Evolutionary conservation across 805 yeast species (phyloP), one percentile per base, ranked within the genome.

Genomic region (Cyberlindnera bimundalis): DNA sequence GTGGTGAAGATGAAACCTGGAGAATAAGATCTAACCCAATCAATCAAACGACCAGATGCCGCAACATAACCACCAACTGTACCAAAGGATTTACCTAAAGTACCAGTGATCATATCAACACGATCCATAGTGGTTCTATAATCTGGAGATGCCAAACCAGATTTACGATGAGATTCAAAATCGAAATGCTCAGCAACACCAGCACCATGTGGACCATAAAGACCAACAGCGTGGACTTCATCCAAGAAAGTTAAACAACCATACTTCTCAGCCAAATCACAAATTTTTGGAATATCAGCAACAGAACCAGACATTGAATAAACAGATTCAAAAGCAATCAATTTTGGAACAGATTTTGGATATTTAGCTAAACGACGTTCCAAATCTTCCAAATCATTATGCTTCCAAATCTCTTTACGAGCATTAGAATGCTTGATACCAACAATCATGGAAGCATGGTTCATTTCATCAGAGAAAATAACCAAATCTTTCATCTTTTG

Each of bases 191-290:
- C 99, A 35, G 98, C 96, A 40, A 93, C 98, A 68, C 99, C 99
- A 25, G 96, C 99, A 60, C 99, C 99, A 57, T 86, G 96, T 45
- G 99, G 98, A 56, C 99, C 99, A 61, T 93, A 93, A 82, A 93
- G 77, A 41, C 99, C 99, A 34, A 93, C 98, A 26, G 99, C 98
- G 60, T 93, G 99, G 28, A 93, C 99, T 66, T 93, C 99, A 64
- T 93, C 99, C 62, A 93, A 72, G 66, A 93, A 93, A 23, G 99
- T 93, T 55, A 93, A 67, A 34, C 98, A 98, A 47, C 98, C 98
- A 62, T 93, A 93, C 67, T 93, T 88, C 39, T 93, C 96, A 29
- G 99, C 99, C 58, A 93, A 74, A 54, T 90, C 96, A 63, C 97
- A 91, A 51, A 93, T 89, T 47, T 76, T 79, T 56, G 84, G 87